These are phyloP conservation scores for Cercophora samala DNA, from an alignment of 495 filamentous ascomycete genomes.

Conservation along the genomic window DNA sequence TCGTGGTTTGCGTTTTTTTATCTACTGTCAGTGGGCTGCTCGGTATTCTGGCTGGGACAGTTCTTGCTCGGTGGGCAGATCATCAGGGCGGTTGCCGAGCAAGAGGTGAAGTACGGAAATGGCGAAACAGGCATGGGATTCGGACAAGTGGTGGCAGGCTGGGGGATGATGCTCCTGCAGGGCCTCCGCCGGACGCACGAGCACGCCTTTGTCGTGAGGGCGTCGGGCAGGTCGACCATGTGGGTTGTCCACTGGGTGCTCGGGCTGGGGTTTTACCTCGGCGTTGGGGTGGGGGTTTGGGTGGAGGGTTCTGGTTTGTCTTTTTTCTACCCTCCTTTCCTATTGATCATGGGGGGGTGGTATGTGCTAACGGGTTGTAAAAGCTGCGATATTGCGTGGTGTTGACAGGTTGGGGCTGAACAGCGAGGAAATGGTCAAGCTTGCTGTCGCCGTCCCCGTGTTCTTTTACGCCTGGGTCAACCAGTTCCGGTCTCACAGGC, in stretches of 20 bases:
- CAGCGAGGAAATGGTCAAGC: slow-evolving; percentile 53
- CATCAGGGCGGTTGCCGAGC: slow-evolving; percentile 42
- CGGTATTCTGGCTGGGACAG: slow-evolving; percentile 73
- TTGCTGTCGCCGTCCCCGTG: slow-evolving; percentile 56
- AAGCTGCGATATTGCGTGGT: too few species aligned
- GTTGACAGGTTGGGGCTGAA: slow-evolving; percentile 34
- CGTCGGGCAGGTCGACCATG: slow-evolving; percentile 63
- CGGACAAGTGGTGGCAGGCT: slow-evolving; percentile 64
- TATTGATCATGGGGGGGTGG: too few species aligned
- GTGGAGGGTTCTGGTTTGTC: slow-evolving; percentile 73
- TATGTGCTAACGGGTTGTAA: too few species aligned
- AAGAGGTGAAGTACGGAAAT: slow-evolving; percentile 23
- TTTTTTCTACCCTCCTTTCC: slow-evolving; percentile 20
- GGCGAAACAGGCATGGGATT: slow-evolving; percentile 51
- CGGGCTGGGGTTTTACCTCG: slow-evolving; percentile 74
- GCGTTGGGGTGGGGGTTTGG: slow-evolving; percentile 73
- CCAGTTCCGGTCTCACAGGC: slow-evolving; percentile 77
- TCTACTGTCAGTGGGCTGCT: slow-evolving; percentile 63
- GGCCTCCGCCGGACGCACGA: slow-evolving; percentile 73
- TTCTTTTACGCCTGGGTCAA: slow-evolving; percentile 73
- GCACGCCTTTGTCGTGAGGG: slow-evolving; percentile 57
- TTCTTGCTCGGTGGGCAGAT: slow-evolving; percentile 55
- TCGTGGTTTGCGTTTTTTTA: slow-evolving; percentile 89
- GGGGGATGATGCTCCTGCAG: slow-evolving; percentile 71
- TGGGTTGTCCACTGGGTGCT: slow-evolving; percentile 77